Conservation (phyloP, 805 yeast species). For the Barnettozyma pratensis region DNA sequence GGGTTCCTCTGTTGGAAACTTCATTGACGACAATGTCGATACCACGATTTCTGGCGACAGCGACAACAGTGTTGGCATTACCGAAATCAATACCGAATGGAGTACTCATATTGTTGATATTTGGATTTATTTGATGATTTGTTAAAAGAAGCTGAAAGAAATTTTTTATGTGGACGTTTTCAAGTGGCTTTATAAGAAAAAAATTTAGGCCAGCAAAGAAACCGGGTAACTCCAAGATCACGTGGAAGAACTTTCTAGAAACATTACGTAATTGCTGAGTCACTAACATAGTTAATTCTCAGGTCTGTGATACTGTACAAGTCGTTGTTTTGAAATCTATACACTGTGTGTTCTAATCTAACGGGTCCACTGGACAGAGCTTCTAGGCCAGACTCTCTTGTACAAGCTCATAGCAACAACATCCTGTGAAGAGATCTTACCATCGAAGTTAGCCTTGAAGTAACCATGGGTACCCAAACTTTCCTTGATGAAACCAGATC, state of each 20-base stretch:
- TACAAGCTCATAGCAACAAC: constrained; percentile 89
- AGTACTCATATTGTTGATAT: constrained; percentile 62
- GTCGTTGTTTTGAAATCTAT: neutral
- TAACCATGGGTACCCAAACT: constrained; percentile 97
- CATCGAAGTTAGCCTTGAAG: constrained; percentile 93
- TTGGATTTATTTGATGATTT: neutral
- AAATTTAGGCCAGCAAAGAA: neutral
- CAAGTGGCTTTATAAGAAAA: neutral
- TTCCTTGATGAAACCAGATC: constrained; percentile 92
- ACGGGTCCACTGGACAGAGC: constrained; percentile 31
- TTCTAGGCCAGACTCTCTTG: constrained; percentile 88
- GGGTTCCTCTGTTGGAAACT: constrained; percentile 96
- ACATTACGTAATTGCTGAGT: neutral
- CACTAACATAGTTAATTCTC: neutral
- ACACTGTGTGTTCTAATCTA: constrained; percentile 1
- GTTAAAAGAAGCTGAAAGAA: neutral
- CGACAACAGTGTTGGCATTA: constrained; percentile 88
- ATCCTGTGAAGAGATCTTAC: constrained; percentile 86
- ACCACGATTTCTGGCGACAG: constrained; percentile 97
- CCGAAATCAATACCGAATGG: constrained; percentile 99
- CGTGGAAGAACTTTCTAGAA: constrained; percentile 4
- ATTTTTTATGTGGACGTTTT: constrained; percentile 3
- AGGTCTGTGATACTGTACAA: too few relatives aligned
- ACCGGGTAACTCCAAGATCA: neutral
- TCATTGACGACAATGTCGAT: constrained; percentile 97